Base-by-base conservation (phyloP, 345 rosid genomes). In the Hypericum perforatum region DNA sequence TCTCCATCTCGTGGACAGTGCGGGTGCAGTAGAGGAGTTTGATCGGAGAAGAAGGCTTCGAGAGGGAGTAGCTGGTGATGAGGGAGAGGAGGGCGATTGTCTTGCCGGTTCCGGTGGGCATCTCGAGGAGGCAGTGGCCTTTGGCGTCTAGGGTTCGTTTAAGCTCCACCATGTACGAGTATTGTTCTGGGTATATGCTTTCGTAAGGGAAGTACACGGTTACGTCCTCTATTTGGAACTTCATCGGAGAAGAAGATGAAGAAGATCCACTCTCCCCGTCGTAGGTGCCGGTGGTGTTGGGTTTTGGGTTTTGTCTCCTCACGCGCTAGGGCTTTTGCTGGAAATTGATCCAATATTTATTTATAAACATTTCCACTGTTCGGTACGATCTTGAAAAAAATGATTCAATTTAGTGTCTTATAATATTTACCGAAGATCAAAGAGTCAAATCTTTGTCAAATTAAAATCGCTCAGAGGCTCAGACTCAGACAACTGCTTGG, bases 1-100 rank as follows among this genome's bases (percentile, higher is more conserved):
- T 92, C 78, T 92, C 98, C 98, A 92, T 88, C 81, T 92, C 98
- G 63, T 85, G 97, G 36, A 92, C 98, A 9, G 97, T 88, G 67
- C 98, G 94, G 40, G 95, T 92, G 62, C 98, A 92, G 73, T 88
- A 88, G 37, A 92, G 70, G 63, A 92, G 85, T 80, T 92, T 92
- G 61, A 92, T 62, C 0, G 89, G 81, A 61, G 68, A 70, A 10
- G 72, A 67, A 14, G 89, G 91, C 60, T 79, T 85, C 58, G 79
- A 76, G 49, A 88, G 89, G 0, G 78, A 48, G 64, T 88, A 92
- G 65, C 98, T 85, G 0, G 95, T 85, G 81, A 88, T 92, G 16
- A 92, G 80, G 8, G 97, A 92, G 57, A 92, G 89, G 37, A 92
- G 80, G 6, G 97, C 95, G 14, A 92, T 85, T 67, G 98, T 92